phyloP scores from a whole-genome alignment of 2,329 filamentous ascomycete species.

The Cylindrodendrum hubeiense region DNA sequence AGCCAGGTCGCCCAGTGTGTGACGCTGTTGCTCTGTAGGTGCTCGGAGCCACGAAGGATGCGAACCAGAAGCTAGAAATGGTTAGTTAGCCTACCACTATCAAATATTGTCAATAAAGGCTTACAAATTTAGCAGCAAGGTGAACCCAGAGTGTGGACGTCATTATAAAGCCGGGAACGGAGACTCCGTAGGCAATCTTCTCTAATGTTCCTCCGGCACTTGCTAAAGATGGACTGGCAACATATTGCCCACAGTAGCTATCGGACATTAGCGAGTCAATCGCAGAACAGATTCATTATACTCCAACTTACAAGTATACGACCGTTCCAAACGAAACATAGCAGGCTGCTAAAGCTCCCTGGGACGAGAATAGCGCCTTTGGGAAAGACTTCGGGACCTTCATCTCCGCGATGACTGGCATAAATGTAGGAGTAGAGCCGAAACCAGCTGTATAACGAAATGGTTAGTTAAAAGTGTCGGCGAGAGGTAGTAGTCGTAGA shows the following conservation, averaged over 20 bases:
- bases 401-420: conserved; percentile 43
- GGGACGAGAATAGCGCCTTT: conserved; percentile 35
- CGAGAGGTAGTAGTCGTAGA: background rate
- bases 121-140: conserved; percentile 35
- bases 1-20: conserved; percentile 45
- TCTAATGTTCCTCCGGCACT: conserved; percentile 37
- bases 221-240: conserved; percentile 58
- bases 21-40: conserved; percentile 40
- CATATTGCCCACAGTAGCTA: conserved; percentile 57
- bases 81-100: too few species aligned
- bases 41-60: conserved; percentile 38
- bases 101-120: background rate
- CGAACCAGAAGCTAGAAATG: conserved; percentile 39
- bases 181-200: conserved; percentile 41
- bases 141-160: conserved; percentile 42
- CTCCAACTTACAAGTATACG: conserved; percentile 33
- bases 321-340: conserved; percentile 33
- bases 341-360: conserved; percentile 23
- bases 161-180: conserved; percentile 42
- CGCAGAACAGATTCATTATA: background rate
- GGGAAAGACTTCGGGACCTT: conserved; percentile 29
- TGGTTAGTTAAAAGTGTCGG: background rate
- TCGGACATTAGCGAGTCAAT: too few species aligned
- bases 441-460: conserved; percentile 26
- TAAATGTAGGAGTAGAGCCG: conserved; percentile 37